Evolutionary conservation across 2,329 filamentous ascomycete species (phyloP).

Genomic region (Xylariaceae sp.): DNA sequence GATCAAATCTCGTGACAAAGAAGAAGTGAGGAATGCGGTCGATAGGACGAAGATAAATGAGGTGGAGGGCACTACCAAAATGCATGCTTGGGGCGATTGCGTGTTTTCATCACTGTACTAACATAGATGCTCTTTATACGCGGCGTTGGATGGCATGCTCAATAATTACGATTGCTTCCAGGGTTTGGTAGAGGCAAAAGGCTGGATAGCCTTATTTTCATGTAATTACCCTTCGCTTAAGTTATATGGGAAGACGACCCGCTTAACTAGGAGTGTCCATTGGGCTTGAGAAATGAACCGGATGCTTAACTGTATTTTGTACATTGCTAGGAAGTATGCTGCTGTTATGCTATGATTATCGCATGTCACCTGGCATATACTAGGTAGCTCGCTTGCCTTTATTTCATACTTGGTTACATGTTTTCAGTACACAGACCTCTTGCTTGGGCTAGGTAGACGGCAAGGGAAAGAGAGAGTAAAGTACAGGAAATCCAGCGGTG

Average conservation of each 20-base stretch:
- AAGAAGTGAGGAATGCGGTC: conserved; percentile 45
- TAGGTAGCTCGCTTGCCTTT: background rate
- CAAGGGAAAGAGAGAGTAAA: background rate
- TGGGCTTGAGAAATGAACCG: conserved; percentile 2
- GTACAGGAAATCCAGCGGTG: background rate
- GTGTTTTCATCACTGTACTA: conserved; percentile 34
- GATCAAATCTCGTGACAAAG: conserved; percentile 60
- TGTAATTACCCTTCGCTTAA: conserved; percentile 22
- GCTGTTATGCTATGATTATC: background rate
- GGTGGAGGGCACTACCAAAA: background rate
- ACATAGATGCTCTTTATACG: conserved; percentile 31
- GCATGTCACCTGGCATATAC: background rate
- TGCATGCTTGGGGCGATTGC: conserved; percentile 4
- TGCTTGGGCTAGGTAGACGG: background rate
- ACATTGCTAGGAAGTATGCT: background rate
- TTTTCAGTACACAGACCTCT: background rate
- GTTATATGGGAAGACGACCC: background rate
- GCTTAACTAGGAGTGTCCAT: background rate
- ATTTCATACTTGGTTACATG: background rate
- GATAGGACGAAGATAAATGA: background rate
- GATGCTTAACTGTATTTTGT: conserved; percentile 1
- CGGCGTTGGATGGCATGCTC: conserved; percentile 35
- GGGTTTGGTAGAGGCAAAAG: background rate
- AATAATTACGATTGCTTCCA: conserved; percentile 20
- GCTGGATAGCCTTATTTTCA: background rate